Conservation (phyloP, 805 yeast genomes). For the Sugiyamaella boreocaroliniensis region DNA sequence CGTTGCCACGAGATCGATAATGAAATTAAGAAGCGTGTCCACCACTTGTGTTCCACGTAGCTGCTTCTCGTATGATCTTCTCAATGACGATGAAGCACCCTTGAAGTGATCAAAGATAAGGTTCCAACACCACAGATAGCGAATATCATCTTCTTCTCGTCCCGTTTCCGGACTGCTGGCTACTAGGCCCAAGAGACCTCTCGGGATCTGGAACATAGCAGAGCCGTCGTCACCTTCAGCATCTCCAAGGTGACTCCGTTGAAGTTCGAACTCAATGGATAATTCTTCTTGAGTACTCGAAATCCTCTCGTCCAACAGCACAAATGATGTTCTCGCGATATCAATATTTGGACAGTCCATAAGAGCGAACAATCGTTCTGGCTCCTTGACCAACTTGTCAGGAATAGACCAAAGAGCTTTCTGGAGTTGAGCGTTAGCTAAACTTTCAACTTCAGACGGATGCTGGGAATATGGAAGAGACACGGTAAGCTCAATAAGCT, state of each 20-base stretch:
- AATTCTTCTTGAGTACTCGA: conserved; percentile 19
- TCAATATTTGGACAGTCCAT: conserved; percentile 27
- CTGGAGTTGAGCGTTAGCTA: conserved; percentile 7
- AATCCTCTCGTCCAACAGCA: conserved; percentile 18
- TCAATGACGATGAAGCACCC: conserved; percentile 56
- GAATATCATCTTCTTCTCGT: conserved; percentile 23
- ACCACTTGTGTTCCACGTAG: conserved; percentile 46
- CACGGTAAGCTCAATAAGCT: background rate
- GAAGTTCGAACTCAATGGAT: conserved; percentile 39
- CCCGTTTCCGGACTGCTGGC: conserved; percentile 16
- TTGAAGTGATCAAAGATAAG: conserved; percentile 55
- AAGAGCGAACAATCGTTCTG: conserved; percentile 29
- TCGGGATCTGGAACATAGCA: conserved; percentile 4
- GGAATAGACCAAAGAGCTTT: conserved; percentile 8
- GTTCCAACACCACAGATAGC: conserved; percentile 47
- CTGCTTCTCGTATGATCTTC: conserved; percentile 54
- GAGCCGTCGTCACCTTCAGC: conserved; percentile 24
- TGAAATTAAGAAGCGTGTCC: conserved; percentile 43
- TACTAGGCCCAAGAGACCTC: conserved; percentile 2
- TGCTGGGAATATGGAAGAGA: background rate
- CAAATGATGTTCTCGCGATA: conserved; percentile 12
- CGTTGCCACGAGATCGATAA: conserved; percentile 36
- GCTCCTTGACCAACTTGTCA: conserved; percentile 4
- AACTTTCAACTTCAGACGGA: conserved; percentile 1
- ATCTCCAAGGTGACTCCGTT: conserved; percentile 26